phyloP scores from a whole-genome alignment of 768 basidiomycete species.

The Pulveroboletus frians region DNA sequence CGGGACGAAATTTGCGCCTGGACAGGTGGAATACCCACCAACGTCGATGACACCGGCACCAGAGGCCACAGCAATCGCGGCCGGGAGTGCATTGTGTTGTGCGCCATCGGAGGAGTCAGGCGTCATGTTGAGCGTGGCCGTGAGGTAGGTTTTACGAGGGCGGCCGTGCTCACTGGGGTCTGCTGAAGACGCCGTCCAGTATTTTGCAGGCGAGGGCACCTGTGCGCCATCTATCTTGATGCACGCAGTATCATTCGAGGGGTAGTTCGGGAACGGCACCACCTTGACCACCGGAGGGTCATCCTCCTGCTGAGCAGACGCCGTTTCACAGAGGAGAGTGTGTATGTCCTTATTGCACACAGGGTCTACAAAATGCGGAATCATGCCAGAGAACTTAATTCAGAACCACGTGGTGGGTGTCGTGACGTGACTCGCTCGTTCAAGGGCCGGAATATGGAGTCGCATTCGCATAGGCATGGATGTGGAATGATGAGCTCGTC shows the following conservation, averaged over 20 bases:
- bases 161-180: slow-evolving; percentile 10
- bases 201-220: too few species aligned
- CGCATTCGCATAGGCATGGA: slow-evolving; percentile 71
- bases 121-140: slow-evolving; percentile 90
- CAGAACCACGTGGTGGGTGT: too few species aligned
- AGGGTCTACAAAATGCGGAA: slow-evolving; percentile 68
- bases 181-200: slow-evolving; percentile 28
- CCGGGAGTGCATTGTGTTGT: slow-evolving; percentile 43
- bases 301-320: slow-evolving; percentile 24
- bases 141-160: slow-evolving; percentile 55
- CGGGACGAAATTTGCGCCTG: slow-evolving; percentile 63
- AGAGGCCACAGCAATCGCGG: slow-evolving; percentile 52
- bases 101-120: slow-evolving; percentile 95
- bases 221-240: too few species aligned
- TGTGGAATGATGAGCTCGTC: slow-evolving; percentile 84
- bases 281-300: slow-evolving; percentile 61
- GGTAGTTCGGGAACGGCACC: too few species aligned
- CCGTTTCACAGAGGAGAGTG: slow-evolving; percentile 40
- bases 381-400: too few species aligned
- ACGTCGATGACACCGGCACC: slow-evolving; percentile 84
- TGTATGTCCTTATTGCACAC: slow-evolving; percentile 42
- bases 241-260: too few species aligned
- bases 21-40: slow-evolving; percentile 94
- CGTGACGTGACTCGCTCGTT: slow-evolving; percentile 55
- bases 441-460: slow-evolving; percentile 87